These are phyloP conservation scores for Millerozyma acaciae DNA, from an alignment of 805 yeast species.

Conservation along the genomic window DNA sequence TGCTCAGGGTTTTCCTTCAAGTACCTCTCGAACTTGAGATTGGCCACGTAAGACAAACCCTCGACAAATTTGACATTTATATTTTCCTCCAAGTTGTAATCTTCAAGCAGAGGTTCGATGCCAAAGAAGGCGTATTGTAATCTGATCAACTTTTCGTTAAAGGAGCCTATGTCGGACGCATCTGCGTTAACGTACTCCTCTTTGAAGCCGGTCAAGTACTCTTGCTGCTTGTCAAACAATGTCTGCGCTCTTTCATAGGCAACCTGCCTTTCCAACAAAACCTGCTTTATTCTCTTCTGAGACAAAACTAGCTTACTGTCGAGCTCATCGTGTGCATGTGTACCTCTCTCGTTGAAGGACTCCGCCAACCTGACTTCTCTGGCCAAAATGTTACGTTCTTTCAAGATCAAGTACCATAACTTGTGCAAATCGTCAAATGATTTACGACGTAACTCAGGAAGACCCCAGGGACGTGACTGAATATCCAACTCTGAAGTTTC, in stretches of 20 bases:
- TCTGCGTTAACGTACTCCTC: slow-evolving; percentile 52
- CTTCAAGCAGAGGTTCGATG: slow-evolving; percentile 64
- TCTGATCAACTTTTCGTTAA: slow-evolving; percentile 69
- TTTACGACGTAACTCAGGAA: slow-evolving; percentile 86
- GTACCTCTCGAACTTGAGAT: slow-evolving; percentile 53
- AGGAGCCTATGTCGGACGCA: slow-evolving; percentile 49
- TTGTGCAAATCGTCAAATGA: slow-evolving; percentile 88
- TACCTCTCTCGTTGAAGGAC: slow-evolving; percentile 14
- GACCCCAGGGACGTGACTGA: slow-evolving; percentile 75
- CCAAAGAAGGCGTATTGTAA: slow-evolving; percentile 82
- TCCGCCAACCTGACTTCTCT: slow-evolving; percentile 67
- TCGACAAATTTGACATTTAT: slow-evolving; percentile 45
- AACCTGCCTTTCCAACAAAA: slow-evolving; percentile 78
- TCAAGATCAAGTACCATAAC: slow-evolving; percentile 83
- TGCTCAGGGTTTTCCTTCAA: slow-evolving; percentile 20
- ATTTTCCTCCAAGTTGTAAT: slow-evolving; percentile 53
- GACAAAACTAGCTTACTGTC: slow-evolving; percentile 34
- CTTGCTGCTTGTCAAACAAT: slow-evolving; percentile 40
- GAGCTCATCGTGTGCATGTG: slow-evolving; percentile 37
- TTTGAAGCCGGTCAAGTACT: slow-evolving; percentile 56
- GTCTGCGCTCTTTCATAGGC: slow-evolving; percentile 59
- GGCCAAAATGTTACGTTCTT: slow-evolving; percentile 74
- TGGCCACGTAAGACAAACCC: slow-evolving; percentile 69
- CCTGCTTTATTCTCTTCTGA: slow-evolving; percentile 69
- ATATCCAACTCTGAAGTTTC: slow-evolving; percentile 47